These are phyloP conservation scores for Desmodesmus armatus DNA, from an alignment of 139 green algal species.

Conservation along the genomic window DNA sequence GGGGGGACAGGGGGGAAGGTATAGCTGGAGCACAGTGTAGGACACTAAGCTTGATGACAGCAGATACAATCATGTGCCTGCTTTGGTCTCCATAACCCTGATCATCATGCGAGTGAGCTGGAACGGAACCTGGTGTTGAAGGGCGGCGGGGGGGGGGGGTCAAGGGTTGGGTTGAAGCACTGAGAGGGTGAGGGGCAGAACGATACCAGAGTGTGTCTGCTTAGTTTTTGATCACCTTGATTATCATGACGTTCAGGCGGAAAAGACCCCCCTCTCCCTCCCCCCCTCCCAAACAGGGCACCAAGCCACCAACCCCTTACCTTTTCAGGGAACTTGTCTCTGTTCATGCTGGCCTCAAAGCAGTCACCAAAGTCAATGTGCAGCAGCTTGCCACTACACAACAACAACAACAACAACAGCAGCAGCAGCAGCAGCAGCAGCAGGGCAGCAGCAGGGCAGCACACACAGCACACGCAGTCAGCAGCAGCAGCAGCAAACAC, in stretches of 20 bases:
- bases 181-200: background rate
- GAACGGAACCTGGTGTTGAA: background rate
- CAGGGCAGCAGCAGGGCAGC: too few relatives aligned
- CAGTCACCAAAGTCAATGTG: constrained; percentile 99
- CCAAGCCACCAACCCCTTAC: constrained; percentile 49
- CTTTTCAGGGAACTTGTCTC: constrained; percentile 99
- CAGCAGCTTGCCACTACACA: constrained; percentile 79
- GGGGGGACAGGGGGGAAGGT: background rate
- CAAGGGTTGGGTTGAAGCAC: background rate
- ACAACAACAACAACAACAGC: too few relatives aligned
- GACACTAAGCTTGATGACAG: background rate
- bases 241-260: constrained; percentile 98
- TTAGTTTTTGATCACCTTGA: constrained; percentile 97
- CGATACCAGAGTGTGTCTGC: background rate
- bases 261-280: constrained; percentile 84
- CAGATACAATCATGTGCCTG: too few relatives aligned
- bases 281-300: constrained; percentile 59
- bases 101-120: background rate
- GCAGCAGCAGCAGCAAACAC: too few relatives aligned
- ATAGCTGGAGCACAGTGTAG: background rate
- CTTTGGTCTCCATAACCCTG: background rate
- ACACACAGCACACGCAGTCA: too few relatives aligned
- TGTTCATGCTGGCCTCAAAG: constrained; percentile 98
- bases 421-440: too few relatives aligned
- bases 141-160: too few relatives aligned